Conservation (phyloP, 495 filamentous ascomycete species). For the Neurospora tetraspora region DNA sequence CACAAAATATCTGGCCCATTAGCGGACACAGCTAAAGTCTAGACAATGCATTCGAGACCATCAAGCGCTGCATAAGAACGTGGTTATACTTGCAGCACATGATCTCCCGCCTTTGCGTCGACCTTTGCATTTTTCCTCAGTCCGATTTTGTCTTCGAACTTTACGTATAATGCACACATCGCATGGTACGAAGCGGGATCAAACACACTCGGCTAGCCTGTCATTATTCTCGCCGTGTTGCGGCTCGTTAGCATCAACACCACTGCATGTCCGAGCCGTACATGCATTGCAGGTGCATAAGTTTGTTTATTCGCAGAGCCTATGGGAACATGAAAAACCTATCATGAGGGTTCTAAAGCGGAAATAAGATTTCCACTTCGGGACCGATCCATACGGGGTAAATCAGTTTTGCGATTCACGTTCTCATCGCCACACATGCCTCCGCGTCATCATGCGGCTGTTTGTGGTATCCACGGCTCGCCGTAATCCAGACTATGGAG, state of each 20-base stretch:
- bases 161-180: not conserved
- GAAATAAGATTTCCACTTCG: not conserved
- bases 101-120: not conserved
- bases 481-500: not conserved
- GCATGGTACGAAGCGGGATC: not conserved
- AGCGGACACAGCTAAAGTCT: not conserved
- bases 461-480: not conserved
- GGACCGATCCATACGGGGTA: not conserved
- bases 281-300: not conserved
- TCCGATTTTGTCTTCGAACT: not conserved
- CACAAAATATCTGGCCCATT: not conserved
- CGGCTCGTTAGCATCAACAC: not conserved
- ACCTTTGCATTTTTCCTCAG: not conserved
- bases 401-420: not conserved
- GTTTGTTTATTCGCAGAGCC: not conserved
- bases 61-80: not conserved
- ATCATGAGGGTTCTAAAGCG: not conserved
- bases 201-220: not conserved
- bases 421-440: not conserved
- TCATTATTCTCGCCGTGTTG: not conserved
- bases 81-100: not conserved
- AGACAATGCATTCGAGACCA: not conserved
- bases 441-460: not conserved
- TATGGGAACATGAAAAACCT: not conserved
- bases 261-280: not conserved